Conservation (phyloP, 192 early-diverging fungal species). For the Coemansia reversa region DNA sequence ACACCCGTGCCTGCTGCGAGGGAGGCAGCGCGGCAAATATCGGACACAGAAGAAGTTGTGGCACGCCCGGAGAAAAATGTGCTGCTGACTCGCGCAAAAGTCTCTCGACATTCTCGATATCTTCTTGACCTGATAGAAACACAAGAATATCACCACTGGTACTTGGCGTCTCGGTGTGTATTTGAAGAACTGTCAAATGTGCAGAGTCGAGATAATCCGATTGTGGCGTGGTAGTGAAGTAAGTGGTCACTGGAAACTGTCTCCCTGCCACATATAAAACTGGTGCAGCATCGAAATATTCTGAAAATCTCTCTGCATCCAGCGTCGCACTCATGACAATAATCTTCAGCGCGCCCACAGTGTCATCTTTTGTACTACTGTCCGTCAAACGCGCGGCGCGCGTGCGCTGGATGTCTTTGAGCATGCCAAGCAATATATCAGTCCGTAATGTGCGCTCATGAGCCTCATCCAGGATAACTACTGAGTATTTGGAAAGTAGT, state of each 20-base stretch:
- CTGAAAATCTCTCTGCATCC: conserved; percentile 88
- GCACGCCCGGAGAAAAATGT: conserved; percentile 37
- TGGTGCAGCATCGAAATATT: conserved; percentile 83
- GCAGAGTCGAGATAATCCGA: conserved; percentile 91
- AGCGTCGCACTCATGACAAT: conserved; percentile 97
- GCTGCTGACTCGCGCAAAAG: conserved; percentile 60
- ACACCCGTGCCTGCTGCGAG: conserved; percentile 84
- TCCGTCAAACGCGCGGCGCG: conserved; percentile 24
- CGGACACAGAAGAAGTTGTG: conserved; percentile 74
- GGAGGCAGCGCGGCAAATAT: conserved; percentile 92
- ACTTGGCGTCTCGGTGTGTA: conserved; percentile 78
- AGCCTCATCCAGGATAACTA: conserved; percentile 93
- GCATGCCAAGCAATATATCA: conserved; percentile 95
- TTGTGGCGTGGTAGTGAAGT: conserved; percentile 75
- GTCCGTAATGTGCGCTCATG: conserved; percentile 98
- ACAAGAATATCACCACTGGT: conserved; percentile 85
- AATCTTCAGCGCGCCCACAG: conserved; percentile 70
- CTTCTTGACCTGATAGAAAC: conserved; percentile 88
- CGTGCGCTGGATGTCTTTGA: conserved; percentile 80
- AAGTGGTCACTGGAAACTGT: conserved; percentile 83
- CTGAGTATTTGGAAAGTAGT: conserved; percentile 72
- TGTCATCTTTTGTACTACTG: conserved; percentile 1
- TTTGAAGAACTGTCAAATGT: conserved; percentile 80
- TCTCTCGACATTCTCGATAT: conserved; percentile 88
- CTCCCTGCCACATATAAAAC: conserved; percentile 89